phyloP scores from a whole-genome alignment of 768 basidiomycete genomes.

The Suillus alpinus region DNA sequence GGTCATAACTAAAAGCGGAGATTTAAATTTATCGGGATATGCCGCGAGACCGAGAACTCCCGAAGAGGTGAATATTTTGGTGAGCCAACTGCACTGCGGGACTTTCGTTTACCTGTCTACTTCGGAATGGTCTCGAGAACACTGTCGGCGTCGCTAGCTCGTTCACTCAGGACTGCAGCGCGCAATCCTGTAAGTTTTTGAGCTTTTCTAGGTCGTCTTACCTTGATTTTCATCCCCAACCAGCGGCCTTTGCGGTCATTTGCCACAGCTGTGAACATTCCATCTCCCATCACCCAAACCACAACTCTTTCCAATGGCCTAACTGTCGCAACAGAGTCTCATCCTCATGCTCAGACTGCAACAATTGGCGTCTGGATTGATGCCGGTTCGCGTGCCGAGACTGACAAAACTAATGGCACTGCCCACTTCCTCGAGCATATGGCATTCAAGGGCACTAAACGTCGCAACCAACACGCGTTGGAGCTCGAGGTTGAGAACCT shows the following conservation, averaged over 20 bases:
- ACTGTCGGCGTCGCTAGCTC: slow-evolving; percentile 43
- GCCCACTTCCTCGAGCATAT: slow-evolving; percentile 99
- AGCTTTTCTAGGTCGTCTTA: neutral
- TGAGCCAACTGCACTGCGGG: neutral
- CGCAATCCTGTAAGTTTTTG: slow-evolving; percentile 34
- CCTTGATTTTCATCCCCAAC: slow-evolving; percentile 2
- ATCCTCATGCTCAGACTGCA: slow-evolving; percentile 89
- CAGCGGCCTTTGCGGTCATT: slow-evolving; percentile 64
- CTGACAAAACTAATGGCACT: slow-evolving; percentile 89
- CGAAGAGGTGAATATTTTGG: slow-evolving; percentile 22
- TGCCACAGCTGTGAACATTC: slow-evolving; percentile 66
- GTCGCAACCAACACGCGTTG: slow-evolving; percentile 82
- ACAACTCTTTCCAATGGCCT: slow-evolving; percentile 93
- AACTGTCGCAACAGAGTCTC: slow-evolving; percentile 90
- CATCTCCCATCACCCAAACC: slow-evolving; percentile 80
- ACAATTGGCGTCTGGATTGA: slow-evolving; percentile 99
- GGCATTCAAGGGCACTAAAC: slow-evolving; percentile 95
- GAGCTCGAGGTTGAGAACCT: slow-evolving; percentile 98
- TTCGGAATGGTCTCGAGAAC: slow-evolving; percentile 45
- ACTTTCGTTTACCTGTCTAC: slow-evolving; percentile 14
- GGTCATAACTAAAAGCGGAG: slow-evolving; percentile 15
- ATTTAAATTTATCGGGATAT: slow-evolving; percentile 16
- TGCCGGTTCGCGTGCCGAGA: slow-evolving; percentile 96
- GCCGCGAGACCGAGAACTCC: slow-evolving; percentile 31
- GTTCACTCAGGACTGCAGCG: slow-evolving; percentile 37